Evolutionary conservation across 768 basidiomycete genomes (phyloP).

Genomic region (Kwoniella dejecticola): DNA sequence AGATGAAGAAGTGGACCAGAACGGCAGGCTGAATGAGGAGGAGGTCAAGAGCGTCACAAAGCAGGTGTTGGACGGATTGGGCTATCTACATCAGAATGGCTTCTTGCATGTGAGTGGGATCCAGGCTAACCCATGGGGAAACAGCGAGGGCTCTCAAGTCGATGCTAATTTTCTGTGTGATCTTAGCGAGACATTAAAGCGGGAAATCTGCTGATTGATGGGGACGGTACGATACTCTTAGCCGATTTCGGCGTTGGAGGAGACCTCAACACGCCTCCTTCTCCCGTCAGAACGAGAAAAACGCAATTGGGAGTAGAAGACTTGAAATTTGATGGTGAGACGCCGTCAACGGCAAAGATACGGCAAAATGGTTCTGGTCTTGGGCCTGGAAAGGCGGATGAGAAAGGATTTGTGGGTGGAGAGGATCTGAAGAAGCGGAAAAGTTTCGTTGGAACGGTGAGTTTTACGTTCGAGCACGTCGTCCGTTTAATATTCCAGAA

Average conservation of each 20-base stretch:
- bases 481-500: too few relatives aligned
- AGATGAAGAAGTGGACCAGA: constrained; percentile 44
- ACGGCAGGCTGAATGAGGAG: constrained; percentile 76
- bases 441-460: constrained; percentile 81
- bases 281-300: constrained; percentile 3
- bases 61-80: constrained; percentile 76
- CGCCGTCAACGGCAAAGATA: background rate
- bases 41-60: constrained; percentile 79
- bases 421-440: constrained; percentile 63
- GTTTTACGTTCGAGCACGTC: too few relatives aligned
- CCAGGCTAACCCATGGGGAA: too few relatives aligned
- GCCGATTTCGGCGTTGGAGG: constrained; percentile 93
- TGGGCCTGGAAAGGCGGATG: constrained; percentile 7
- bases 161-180: constrained; percentile 63
- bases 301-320: constrained; percentile 14
- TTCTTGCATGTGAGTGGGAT: constrained; percentile 42
- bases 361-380: constrained; percentile 6
- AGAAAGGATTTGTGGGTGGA: constrained; percentile 7
- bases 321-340: constrained; percentile 8
- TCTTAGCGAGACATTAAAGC: constrained; percentile 95
- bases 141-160: too few relatives aligned
- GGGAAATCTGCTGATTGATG: constrained; percentile 87
- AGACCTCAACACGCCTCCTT: constrained; percentile 64
- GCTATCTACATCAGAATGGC: constrained; percentile 32
- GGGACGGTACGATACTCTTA: constrained; percentile 65